Base-by-base conservation (phyloP, 345 rosid genomes). In the Citrus unshiu region DNA sequence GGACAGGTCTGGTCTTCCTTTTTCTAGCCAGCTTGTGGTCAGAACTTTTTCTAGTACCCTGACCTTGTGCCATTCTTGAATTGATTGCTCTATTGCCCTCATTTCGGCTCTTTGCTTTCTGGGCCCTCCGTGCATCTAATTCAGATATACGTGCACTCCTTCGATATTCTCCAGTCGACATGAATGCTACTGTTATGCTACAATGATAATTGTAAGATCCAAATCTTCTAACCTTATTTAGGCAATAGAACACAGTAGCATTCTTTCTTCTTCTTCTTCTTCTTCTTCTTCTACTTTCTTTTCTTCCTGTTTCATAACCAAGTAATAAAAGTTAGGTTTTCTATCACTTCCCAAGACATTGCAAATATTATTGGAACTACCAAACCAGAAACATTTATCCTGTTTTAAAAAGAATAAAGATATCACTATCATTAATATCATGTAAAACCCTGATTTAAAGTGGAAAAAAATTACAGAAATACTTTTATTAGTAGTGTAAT, bases 1-100 rank as follows among this genome's bases (percentile, higher is more conserved):
- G 78, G 60, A 76, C 71, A 83, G 78, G 72, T 71, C 75, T 66
- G 35, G 71, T 77, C 80, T 79, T 83, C 75, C 75, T 75, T 39
- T 76, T 83, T 64, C 77, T 75, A 76, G 61, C 57, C 29, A 6
- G 34, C 80, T 79, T 82, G 37, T 58, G 77, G 54, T 75, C 27
- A 65, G 66, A 60, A 64, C 29, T 64, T 69, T 10, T 40, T 54
- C 29, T 19, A 46, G 77, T 35, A 27, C 39, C 57, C 24, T 18
- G 29, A 49, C 61, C 73, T 32, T 66, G 68, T 40, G 59, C 68
- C 65, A 14, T 58, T 60, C 56, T 76, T 24, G 46, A 37, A 61
- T 67, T 61, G 46, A 27, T 7, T 56, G 74, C 46, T 54, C 14
- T 39, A 21, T 43, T 66, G 59, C 65, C 74, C 51, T 43, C 81